Base-by-base conservation (phyloP, 768 basidiomycete genomes). In the Pleurotus eryngii region DNA sequence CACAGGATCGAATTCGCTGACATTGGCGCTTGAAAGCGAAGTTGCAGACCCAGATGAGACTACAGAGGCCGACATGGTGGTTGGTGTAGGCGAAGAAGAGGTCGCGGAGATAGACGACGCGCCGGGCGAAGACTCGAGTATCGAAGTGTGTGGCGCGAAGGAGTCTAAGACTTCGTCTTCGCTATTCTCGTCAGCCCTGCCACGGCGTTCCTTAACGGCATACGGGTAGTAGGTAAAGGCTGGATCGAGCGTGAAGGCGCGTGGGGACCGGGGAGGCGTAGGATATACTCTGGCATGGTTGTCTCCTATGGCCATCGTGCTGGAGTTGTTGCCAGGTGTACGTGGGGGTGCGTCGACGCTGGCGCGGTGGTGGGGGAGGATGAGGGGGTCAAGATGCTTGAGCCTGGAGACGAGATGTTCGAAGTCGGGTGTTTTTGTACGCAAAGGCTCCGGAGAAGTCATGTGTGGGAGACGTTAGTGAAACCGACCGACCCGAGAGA, bases 41-140 rank as follows among this genome's bases (percentile, higher is more conserved):
- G 6, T 59, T 27, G 37, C 57, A 30, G 62, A 59, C 9, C 56
- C 46, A 9, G 69, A 63, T 0, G 30, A n/a, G 48, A n/a, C 15
- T 7, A 8, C 22, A 11, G 38, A 40, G 15, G 27, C 18, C 9
- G 12, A 46, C 38, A 12, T 39, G 22, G 24, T 40, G 35, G 54
- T 61, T 63, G 26, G 62, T 56, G 60, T 70, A 69, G 54, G 70
- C 69, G 62, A 68, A 7, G 65, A 62, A 5, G 73, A 69, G 18
- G 72, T 67, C 3, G 74, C 71, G 9, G 76, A 76, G 15, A 64
- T 57, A 50, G 70, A 68, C 27, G 57, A 61, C 20, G 55, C 39
- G 35, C 62, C 49, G 4, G 61, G 61, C 59, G 20, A 35, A 6
- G 45, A 26, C 3, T 18, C n/a, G 30, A 35, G 30, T 11, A 3